A percentile compares a stretch with the other conserved stretches of the same genome.
phyloP scores from a whole-genome alignment of 345 rosid genomes.

The Hevea brasiliensis region DNA sequence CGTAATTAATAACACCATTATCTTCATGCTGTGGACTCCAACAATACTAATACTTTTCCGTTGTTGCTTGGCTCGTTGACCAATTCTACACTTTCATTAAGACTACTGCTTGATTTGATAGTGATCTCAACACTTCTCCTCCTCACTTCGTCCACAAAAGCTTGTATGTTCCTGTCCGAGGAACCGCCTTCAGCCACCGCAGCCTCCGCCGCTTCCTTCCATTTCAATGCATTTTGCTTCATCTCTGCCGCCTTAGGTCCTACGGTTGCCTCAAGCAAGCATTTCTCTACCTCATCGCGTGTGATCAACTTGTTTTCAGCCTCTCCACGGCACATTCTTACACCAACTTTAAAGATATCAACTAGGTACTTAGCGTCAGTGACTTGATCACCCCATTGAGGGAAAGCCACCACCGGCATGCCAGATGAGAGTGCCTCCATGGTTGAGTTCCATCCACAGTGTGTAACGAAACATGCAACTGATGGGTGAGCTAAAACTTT shows the following conservation, averaged over 20 bases:
- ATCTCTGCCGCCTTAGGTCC: constrained; percentile 60
- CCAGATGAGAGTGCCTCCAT: constrained; percentile 73
- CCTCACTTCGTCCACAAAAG: constrained; percentile 58
- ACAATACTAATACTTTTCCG: no score
- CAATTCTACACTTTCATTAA: background rate
- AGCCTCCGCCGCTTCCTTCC: constrained; percentile 64
- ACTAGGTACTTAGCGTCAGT: constrained; percentile 66
- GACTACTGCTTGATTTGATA: background rate
- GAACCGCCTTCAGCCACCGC: constrained; percentile 75
- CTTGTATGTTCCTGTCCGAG: constrained; percentile 53
- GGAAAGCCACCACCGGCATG: constrained; percentile 64
- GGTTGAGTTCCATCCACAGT: constrained; percentile 93
- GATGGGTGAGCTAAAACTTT: constrained; percentile 69
- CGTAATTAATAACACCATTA: no score
- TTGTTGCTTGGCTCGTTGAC: background rate
- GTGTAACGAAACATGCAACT: constrained; percentile 69
- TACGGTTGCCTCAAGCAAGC: constrained; percentile 49
- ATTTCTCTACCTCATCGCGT: constrained; percentile 64
- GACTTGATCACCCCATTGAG: constrained; percentile 90
- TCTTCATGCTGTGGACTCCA: no score
- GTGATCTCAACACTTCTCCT: constrained; percentile 23
- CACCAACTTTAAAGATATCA: constrained; percentile 60
- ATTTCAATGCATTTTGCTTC: constrained; percentile 58
- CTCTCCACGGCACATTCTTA: constrained; percentile 68
- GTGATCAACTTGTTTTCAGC: constrained; percentile 51